phyloP scores from a whole-genome alignment of 768 basidiomycete species.

The Candolleomyces eurysporus region DNA sequence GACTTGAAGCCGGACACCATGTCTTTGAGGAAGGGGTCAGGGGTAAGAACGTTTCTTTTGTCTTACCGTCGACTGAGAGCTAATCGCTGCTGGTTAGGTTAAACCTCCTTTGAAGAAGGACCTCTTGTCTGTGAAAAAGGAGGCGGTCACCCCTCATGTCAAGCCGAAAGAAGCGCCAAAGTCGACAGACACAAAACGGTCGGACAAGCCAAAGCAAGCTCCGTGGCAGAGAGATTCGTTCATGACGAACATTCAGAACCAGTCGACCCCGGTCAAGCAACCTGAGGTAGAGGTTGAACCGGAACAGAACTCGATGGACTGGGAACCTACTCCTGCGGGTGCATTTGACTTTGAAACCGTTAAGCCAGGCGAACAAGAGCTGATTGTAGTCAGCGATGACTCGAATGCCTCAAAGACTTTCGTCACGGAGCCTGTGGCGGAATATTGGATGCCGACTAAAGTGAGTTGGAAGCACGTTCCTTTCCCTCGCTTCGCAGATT shows the following conservation, averaged over 20 bases:
- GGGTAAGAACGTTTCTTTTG: not conserved
- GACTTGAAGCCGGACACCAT: too few species aligned
- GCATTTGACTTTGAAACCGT: not conserved
- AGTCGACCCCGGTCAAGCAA: not conserved
- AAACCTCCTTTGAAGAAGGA: slow-evolving; percentile 2
- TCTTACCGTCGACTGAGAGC: not conserved
- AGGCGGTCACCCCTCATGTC: slow-evolving; percentile 2
- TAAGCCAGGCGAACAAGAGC: slow-evolving; percentile 12
- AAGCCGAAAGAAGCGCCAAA: not conserved
- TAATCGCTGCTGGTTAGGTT: slow-evolving; percentile 6
- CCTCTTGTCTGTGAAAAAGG: slow-evolving; percentile 12
- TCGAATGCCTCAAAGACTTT: slow-evolving; percentile 1
- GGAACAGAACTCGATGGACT: not conserved
- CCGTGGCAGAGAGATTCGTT: slow-evolving; percentile 27
- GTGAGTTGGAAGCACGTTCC: not conserved
- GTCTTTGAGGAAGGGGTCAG: not conserved
- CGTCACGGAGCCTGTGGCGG: not conserved
- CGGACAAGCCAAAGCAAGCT: slow-evolving; percentile 24
- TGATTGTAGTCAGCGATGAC: slow-evolving; percentile 28
- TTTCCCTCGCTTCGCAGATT: not conserved
- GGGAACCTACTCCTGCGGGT: not conserved
- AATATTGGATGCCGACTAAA: not conserved
- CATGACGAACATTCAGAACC: slow-evolving; percentile 9
- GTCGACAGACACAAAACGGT: slow-evolving; percentile 7
- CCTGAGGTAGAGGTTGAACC: not conserved